Percentiles rank a stretch among this genome's conserved stretches.
Conservation (phyloP, 345 rosid species). For the Eucalyptus virginea region DNA sequence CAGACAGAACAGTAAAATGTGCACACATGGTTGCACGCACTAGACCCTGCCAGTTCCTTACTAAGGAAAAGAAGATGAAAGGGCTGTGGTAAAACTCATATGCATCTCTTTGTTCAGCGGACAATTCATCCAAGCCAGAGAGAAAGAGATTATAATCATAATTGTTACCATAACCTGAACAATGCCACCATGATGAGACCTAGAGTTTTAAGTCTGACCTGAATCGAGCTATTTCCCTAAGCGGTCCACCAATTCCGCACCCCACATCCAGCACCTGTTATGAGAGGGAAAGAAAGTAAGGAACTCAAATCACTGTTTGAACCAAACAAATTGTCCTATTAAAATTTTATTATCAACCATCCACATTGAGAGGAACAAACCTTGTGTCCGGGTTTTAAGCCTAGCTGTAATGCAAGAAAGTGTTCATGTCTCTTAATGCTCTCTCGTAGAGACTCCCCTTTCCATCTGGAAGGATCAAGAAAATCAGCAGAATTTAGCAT, state of each 20-base stretch:
- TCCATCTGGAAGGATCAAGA: conserved; percentile 42
- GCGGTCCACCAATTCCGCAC: conserved; percentile 99
- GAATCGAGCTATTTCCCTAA: conserved; percentile 90
- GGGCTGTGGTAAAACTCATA: background rate
- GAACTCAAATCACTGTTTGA: background rate
- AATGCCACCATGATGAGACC: background rate
- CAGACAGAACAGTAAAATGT: background rate
- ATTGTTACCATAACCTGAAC: background rate
- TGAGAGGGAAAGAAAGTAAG: background rate
- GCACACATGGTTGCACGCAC: background rate
- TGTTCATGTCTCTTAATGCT: conserved; percentile 96
- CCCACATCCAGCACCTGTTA: conserved; percentile 92
- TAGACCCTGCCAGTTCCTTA: background rate
- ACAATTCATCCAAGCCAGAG: background rate
- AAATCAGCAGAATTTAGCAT: background rate
- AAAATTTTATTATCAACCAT: background rate
- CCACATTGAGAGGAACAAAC: conserved; percentile 12
- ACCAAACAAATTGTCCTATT: background rate
- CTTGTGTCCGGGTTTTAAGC: conserved; percentile 83
- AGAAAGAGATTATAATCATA: background rate
- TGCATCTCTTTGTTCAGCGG: background rate
- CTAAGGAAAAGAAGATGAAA: background rate
- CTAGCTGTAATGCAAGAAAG: conserved; percentile 92
- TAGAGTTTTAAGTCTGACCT: conserved; percentile 32
- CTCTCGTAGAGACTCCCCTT: conserved; percentile 80